Conservation (phyloP, 192 early-diverging fungal genomes). For the Helicostylum pulchrum region DNA sequence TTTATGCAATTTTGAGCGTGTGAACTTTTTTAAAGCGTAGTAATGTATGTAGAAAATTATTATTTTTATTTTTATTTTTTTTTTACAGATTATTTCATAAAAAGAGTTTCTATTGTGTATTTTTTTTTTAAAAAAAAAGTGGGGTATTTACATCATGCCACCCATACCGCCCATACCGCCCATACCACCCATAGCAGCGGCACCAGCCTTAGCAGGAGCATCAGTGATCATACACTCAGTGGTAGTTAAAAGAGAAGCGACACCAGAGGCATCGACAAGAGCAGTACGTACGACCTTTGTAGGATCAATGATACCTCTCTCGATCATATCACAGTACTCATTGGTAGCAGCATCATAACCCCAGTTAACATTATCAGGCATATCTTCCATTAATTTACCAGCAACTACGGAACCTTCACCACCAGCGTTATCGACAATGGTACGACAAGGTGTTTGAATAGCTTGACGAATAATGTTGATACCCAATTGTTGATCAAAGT, state of each 20-base stretch:
- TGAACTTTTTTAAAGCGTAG: background rate
- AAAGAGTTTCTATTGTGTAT: no score
- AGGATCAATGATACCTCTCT: constrained; percentile 94
- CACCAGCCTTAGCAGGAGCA: constrained; percentile 68
- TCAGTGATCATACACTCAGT: constrained; percentile 98
- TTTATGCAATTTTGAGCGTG: constrained; percentile 1
- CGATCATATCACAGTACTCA: constrained; percentile 95
- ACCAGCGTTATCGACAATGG: constrained; percentile 95
- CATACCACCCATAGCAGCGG: constrained; percentile 69
- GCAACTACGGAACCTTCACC: constrained; percentile 94
- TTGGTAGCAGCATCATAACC: constrained; percentile 91
- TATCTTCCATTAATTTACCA: constrained; percentile 86
- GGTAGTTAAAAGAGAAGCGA: constrained; percentile 94
- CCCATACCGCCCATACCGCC: constrained; percentile 60
- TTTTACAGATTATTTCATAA: no score
- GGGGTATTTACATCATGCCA: constrained; percentile 24
- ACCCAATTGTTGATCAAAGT: constrained; percentile 99
- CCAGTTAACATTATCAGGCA: constrained; percentile 75
- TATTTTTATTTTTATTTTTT: constrained; percentile 7
- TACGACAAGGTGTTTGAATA: constrained; percentile 89
- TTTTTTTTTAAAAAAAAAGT: no score
- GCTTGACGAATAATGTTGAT: constrained; percentile 94
- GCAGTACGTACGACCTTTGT: constrained; percentile 98
- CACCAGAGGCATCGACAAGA: constrained; percentile 92
- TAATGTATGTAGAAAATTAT: no score